phyloP scores from a whole-genome alignment of 1,139 yeast species.

The Taphrina flavorubra region DNA sequence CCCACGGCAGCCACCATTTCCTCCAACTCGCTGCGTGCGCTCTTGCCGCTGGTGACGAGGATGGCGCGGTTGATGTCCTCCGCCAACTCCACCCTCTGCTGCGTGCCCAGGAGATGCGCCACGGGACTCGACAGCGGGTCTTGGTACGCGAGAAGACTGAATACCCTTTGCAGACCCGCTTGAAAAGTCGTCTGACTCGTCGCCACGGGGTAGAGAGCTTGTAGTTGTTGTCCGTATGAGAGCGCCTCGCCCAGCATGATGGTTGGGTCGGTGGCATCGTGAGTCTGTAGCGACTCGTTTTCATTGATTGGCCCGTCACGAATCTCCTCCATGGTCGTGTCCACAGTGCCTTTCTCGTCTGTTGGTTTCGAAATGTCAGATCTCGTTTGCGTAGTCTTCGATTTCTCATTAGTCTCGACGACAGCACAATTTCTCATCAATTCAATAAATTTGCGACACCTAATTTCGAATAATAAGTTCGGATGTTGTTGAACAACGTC shows the following conservation, averaged over 20 bases:
- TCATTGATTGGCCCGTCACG: neutral
- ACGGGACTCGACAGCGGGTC: constrained; percentile 55
- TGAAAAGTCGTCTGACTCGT: constrained; percentile 50
- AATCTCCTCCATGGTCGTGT: constrained; percentile 36
- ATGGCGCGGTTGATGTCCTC: constrained; percentile 58
- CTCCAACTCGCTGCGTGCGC: constrained; percentile 34
- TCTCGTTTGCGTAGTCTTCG: neutral
- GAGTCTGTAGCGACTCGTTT: neutral
- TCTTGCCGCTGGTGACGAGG: constrained; percentile 48
- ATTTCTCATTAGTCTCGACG: constrained; percentile 42
- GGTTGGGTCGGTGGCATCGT: constrained; percentile 29
- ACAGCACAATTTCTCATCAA: constrained; percentile 51
- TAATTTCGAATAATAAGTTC: constrained; percentile 61
- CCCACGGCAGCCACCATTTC: constrained; percentile 36
- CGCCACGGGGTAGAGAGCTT: constrained; percentile 51
- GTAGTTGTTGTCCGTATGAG: constrained; percentile 58
- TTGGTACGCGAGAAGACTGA: constrained; percentile 61
- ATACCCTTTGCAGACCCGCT: constrained; percentile 55
- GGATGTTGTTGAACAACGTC: constrained; percentile 55
- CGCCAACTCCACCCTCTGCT: constrained; percentile 54
- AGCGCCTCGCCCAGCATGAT: constrained; percentile 54
- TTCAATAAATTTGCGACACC: constrained; percentile 60
- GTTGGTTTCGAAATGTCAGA: no score
- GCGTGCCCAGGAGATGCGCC: constrained; percentile 53
- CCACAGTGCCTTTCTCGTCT: neutral